phyloP scores from a whole-genome alignment of 2,329 filamentous ascomycete genomes.

The Nigrospora sphaerica region DNA sequence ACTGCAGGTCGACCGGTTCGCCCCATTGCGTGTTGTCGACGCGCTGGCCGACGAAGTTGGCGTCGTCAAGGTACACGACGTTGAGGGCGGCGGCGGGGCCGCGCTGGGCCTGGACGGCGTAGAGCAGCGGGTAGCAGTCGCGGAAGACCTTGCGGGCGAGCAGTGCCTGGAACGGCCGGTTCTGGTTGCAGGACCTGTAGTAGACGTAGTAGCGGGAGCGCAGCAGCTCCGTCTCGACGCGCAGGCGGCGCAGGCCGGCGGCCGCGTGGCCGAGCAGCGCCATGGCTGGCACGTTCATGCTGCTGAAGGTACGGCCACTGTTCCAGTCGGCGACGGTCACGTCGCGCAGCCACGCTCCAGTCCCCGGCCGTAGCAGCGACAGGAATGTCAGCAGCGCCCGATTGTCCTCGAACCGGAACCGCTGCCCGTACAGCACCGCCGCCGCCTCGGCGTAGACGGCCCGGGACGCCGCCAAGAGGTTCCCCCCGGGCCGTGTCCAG shows the following conservation, averaged over 20 bases:
- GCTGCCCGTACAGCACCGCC: background rate
- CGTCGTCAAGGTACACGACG: background rate
- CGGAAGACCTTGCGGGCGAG: constrained; percentile 1
- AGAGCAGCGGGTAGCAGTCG: constrained; percentile 1
- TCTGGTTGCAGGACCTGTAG: background rate
- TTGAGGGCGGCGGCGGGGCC: background rate
- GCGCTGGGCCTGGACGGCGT: background rate
- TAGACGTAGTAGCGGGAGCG: background rate
- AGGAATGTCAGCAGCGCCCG: background rate
- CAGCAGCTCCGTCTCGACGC: background rate
- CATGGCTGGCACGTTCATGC: background rate
- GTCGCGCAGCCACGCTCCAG: background rate
- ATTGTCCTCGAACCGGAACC: background rate
- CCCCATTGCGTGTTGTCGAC: too few relatives aligned
- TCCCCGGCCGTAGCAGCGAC: background rate
- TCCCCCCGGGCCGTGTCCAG: background rate
- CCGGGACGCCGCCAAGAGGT: background rate
- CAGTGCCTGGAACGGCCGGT: background rate
- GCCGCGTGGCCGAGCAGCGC: background rate
- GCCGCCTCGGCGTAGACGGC: background rate
- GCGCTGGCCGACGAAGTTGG: background rate
- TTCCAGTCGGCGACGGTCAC: background rate
- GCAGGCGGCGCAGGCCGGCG: background rate
- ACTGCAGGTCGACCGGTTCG: too few relatives aligned
- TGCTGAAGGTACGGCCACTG: background rate